phyloP scores from a whole-genome alignment of 352 stramenopile species.

The Phytophthora litchii region DNA sequence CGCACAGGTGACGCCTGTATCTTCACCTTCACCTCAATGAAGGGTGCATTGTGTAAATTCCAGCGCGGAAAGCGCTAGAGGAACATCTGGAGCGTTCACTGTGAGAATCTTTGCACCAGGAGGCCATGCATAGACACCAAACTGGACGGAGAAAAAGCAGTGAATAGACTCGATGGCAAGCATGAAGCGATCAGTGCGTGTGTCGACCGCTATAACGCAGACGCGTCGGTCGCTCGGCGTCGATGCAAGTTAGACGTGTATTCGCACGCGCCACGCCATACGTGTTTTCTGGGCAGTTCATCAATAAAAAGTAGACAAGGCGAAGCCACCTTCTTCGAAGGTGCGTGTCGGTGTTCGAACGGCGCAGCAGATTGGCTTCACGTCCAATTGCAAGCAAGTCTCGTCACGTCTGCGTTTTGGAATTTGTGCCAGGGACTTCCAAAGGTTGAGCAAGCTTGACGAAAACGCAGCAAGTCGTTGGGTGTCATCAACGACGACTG shows the following conservation, averaged over 20 bases:
- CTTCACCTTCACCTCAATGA: slow-evolving; percentile 10
- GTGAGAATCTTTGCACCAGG: slow-evolving; percentile 26
- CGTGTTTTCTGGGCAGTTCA: background rate
- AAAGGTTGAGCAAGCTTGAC: slow-evolving; percentile 1
- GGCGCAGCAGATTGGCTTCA: slow-evolving; percentile 14
- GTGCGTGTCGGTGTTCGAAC: slow-evolving; percentile 12
- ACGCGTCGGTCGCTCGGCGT: background rate
- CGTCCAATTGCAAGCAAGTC: slow-evolving; percentile 12
- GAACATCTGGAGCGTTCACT: slow-evolving; percentile 22
- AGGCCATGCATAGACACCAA: slow-evolving; percentile 12
- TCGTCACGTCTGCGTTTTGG: slow-evolving; percentile 19
- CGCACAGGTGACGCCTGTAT: background rate
- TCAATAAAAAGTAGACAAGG: slow-evolving; percentile 9
- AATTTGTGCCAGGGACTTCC: slow-evolving; percentile 14
- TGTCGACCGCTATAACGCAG: slow-evolving; percentile 3
- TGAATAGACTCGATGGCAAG: slow-evolving; percentile 30
- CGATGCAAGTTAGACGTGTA: slow-evolving; percentile 1
- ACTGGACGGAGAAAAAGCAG: slow-evolving; percentile 13
- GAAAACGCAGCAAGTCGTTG: slow-evolving; percentile 12
- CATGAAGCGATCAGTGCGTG: slow-evolving; percentile 8
- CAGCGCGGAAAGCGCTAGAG: slow-evolving; percentile 21
- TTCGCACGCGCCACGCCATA: background rate
- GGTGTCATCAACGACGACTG: background rate
- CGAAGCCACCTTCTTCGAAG: slow-evolving; percentile 4
- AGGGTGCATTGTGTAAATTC: slow-evolving; percentile 14